These are phyloP conservation scores for Backusella circina DNA, from an alignment of 192 early-diverging fungal species.

Conservation along the genomic window DNA sequence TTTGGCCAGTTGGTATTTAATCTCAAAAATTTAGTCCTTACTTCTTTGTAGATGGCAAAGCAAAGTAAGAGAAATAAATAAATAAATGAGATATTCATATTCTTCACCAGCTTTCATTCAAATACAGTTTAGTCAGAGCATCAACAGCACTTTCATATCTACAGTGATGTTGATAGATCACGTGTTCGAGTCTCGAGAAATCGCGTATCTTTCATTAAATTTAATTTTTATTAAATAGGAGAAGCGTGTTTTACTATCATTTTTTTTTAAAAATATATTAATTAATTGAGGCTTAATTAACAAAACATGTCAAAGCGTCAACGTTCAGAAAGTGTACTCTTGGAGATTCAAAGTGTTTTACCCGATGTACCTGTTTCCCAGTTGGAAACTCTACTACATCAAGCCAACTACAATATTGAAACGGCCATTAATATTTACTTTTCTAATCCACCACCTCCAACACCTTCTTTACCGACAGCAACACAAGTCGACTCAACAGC, in stretches of 20 bases:
- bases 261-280: not conserved
- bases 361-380: not conserved
- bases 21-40: too few species aligned
- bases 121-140: too few species aligned
- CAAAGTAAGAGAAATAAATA: too few species aligned
- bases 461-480: not conserved
- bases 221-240: too few species aligned
- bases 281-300: not conserved
- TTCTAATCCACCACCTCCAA: not conserved
- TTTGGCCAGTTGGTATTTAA: too few species aligned
- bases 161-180: too few species aligned
- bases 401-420: slow-evolving; percentile 4
- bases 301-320: not conserved
- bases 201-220: too few species aligned
- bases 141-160: too few species aligned
- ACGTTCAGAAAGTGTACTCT: not conserved
- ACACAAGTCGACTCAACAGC: not conserved
- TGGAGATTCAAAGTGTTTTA: not conserved
- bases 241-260: not conserved
- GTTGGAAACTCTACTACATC: not conserved
- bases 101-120: too few species aligned
- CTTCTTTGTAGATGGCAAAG: too few species aligned
- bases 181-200: too few species aligned
- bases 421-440: slow-evolving; percentile 1
- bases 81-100: too few species aligned